Base-by-base conservation (phyloP, 805 yeast genomes). In the Saturnispora silvae region DNA sequence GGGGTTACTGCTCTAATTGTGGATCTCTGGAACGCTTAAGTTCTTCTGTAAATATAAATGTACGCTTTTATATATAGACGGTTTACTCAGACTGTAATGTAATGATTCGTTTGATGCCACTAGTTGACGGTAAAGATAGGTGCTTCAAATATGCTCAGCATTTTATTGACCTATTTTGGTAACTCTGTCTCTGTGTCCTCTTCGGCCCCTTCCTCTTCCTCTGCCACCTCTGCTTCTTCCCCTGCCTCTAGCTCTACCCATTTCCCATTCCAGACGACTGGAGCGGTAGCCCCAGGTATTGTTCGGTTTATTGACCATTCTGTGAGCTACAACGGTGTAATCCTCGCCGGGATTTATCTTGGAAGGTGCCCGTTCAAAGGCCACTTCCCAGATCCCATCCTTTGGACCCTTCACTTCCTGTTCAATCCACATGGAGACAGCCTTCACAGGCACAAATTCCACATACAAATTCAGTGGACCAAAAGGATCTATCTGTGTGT, bases 1-100 rank as follows among this genome's bases (percentile, higher is more conserved):
- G 98, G 98, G 5, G 47, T 89, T 26, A 68, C 76, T 40, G 84
- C 77, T 40, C 65, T 89, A 39, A 51, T 83, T 28, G 54, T 61
- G 44, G 66, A 64, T 49, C 47, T 82, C 34, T 87, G 95, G 95
- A 52, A 47, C 31, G 71, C 76, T 26, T 49, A 25, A 33, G 6
- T 16, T 23, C 11, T 15, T 24, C 4, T 31, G 22, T 30, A 19
- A n/a, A 34, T 15, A 28, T 14, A 16, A 7, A 27, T 16, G 18
- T 6, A 33, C 23, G 17, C 7, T 13, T 11, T 14, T 25, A 23
- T 32, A 16, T 33, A 33, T 25, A 34, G n/a, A n/a, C n/a, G n/a
- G n/a, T 23, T 23, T 23, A 23, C 25, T n/a, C n/a, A n/a, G n/a
- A n/a, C n/a, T n/a, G n/a, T n/a, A n/a, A n/a, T n/a, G n/a, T n/a